These are phyloP conservation scores for Amoebophrya sp. DNA, from an alignment of 169 alveolate species.

Conservation along the genomic window DNA sequence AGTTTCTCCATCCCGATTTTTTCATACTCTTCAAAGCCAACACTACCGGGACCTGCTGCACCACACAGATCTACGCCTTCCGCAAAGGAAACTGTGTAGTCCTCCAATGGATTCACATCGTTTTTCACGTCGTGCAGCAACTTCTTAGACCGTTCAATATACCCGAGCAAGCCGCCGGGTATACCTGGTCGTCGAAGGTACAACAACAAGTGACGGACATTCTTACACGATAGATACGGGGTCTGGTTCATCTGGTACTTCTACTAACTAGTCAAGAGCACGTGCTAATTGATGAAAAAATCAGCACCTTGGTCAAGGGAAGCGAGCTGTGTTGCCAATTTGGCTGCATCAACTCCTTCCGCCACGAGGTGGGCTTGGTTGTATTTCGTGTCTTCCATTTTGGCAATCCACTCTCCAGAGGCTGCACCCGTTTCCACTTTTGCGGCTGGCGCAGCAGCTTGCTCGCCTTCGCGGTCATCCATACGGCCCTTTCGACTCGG, in stretches of 20 bases:
- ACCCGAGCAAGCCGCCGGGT: constrained; percentile 42
- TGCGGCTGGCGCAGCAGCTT: no score
- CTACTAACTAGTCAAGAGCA: no score
- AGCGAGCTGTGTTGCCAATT: not conserved
- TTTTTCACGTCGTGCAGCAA: constrained; percentile 62
- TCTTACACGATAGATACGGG: no score
- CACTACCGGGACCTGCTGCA: not conserved
- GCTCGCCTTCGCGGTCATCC: no score
- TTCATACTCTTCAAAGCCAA: constrained; percentile 34
- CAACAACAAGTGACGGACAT: no score
- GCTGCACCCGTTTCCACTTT: no score
- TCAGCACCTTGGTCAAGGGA: not conserved
- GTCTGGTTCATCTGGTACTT: no score
- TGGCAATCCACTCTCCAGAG: not conserved
- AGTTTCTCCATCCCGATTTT: constrained; percentile 47
- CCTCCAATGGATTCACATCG: constrained; percentile 76
- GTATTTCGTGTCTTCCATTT: not conserved
- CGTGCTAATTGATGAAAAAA: no score
- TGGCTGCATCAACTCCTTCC: not conserved
- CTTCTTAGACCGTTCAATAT: constrained; percentile 33
- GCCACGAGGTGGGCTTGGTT: not conserved
- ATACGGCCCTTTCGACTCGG: no score
- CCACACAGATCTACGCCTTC: not conserved
- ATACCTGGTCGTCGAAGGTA: not conserved
- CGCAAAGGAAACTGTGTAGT: constrained; percentile 45